phyloP scores from a whole-genome alignment of 176 grass and related monocot species.

The Alloteropsis semialata region DNA sequence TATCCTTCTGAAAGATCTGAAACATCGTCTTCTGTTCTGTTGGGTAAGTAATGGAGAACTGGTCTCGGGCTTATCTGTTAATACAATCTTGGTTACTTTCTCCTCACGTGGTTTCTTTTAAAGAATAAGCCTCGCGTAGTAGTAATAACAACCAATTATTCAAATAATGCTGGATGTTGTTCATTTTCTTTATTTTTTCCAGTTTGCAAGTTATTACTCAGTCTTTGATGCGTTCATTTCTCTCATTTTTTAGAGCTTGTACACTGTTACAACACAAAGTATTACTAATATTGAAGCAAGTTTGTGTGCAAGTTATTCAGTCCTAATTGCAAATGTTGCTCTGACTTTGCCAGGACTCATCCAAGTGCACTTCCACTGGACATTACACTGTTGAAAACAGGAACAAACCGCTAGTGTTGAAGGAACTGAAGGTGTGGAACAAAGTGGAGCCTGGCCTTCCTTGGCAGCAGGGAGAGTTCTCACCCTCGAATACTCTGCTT shows the following conservation, averaged over 20 bases:
- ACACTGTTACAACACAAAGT: conserved; percentile 40
- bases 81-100: conserved; percentile 9
- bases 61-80: not conserved
- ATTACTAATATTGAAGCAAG: not conserved
- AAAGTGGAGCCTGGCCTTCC: conserved; percentile 71
- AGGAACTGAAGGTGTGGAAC: conserved; percentile 80
- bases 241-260: conserved; percentile 27
- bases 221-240: not conserved
- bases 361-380: conserved; percentile 61
- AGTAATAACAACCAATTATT: not conserved
- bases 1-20: conserved; percentile 59
- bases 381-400: conserved; percentile 54
- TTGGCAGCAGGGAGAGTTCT: conserved; percentile 61
- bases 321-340: not conserved
- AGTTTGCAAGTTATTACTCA: not conserved
- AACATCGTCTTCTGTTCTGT: conserved; percentile 55
- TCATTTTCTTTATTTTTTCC: conserved; percentile 9
- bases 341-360: conserved; percentile 50
- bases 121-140: too few relatives aligned
- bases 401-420: conserved; percentile 73
- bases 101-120: not conserved
- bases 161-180: conserved; percentile 1
- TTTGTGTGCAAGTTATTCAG: not conserved
- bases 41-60: conserved; percentile 53
- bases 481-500: conserved; percentile 69